phyloP scores from a whole-genome alignment of 2,329 filamentous ascomycete genomes.

The Penicillium sp. region DNA sequence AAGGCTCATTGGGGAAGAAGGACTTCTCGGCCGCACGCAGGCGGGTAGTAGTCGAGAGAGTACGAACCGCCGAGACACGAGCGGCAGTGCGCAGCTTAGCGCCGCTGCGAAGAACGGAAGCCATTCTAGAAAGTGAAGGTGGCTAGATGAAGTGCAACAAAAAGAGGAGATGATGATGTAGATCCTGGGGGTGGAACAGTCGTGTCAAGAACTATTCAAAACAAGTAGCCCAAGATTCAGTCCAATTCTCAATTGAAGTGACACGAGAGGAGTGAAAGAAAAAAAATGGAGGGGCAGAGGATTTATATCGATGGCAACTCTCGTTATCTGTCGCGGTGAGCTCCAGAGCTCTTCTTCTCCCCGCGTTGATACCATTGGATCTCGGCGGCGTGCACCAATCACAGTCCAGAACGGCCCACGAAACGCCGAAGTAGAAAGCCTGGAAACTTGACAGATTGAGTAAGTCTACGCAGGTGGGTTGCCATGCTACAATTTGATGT shows the following conservation, averaged over 20 bases:
- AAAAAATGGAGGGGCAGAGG: conserved; percentile 4
- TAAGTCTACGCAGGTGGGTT: conserved; percentile 20
- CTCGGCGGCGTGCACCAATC: conserved; percentile 29
- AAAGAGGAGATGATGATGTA: conserved; percentile 2
- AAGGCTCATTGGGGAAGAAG: conserved; percentile 60
- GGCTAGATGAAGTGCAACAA: neutral
- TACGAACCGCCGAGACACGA: conserved; percentile 35
- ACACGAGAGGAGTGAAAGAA: neutral
- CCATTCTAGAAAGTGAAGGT: conserved; percentile 26
- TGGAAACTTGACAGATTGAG: conserved; percentile 19
- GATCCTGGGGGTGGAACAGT: conserved; percentile 10
- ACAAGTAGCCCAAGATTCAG: neutral
- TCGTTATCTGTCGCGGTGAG: conserved; percentile 21
- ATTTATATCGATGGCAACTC: conserved; percentile 18
- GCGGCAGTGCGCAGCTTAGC: conserved; percentile 33
- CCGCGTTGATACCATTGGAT: conserved; percentile 22
- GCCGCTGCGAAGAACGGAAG: conserved; percentile 37
- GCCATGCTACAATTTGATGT: conserved; percentile 1
- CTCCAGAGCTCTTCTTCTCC: conserved; percentile 18
- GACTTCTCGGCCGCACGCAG: conserved; percentile 44
- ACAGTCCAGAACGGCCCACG: neutral
- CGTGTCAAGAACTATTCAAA: neutral
- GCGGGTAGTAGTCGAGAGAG: conserved; percentile 36
- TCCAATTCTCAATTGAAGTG: neutral
- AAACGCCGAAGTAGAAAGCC: conserved; percentile 21